Evolutionary conservation across 2,329 filamentous ascomycete species (phyloP).

Genomic region (Venturia pyrina): DNA sequence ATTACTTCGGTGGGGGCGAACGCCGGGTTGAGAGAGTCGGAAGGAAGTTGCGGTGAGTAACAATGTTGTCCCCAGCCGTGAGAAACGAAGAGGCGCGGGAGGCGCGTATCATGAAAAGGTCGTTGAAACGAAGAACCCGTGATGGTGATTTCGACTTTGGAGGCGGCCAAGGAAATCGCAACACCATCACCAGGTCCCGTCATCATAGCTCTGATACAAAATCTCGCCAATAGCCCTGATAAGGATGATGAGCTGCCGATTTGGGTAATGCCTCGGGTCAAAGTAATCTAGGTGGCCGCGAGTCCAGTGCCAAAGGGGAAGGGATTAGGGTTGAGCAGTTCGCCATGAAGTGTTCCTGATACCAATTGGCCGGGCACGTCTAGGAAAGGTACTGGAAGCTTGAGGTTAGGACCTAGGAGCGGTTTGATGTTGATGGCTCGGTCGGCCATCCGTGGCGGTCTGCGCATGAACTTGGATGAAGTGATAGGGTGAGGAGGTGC

Average conservation of each 20-base stretch:
- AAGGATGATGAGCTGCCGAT: background rate
- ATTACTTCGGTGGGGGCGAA: background rate
- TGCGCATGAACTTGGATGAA: background rate
- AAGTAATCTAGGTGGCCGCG: background rate
- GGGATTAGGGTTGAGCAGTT: background rate
- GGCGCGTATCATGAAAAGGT: background rate
- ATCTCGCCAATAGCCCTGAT: background rate
- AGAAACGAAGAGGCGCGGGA: background rate
- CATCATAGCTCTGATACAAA: background rate
- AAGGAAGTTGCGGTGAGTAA: background rate
- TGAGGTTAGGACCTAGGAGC: background rate
- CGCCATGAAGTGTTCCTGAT: background rate
- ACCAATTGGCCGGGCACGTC: background rate
- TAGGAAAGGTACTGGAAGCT: background rate
- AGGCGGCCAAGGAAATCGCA: too few species aligned
- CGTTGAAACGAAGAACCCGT: background rate
- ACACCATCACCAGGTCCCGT: background rate
- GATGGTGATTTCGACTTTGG: too few species aligned
- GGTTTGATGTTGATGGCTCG: constrained; percentile 6
- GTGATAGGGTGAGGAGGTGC: background rate
- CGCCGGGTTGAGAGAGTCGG: background rate
- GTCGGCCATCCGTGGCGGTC: background rate
- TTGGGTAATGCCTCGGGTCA: background rate
- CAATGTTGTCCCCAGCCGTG: background rate
- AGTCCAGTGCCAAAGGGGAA: background rate